Base-by-base conservation (phyloP, 495 filamentous ascomycete genomes). In the Clavariopsis aquatica region DNA sequence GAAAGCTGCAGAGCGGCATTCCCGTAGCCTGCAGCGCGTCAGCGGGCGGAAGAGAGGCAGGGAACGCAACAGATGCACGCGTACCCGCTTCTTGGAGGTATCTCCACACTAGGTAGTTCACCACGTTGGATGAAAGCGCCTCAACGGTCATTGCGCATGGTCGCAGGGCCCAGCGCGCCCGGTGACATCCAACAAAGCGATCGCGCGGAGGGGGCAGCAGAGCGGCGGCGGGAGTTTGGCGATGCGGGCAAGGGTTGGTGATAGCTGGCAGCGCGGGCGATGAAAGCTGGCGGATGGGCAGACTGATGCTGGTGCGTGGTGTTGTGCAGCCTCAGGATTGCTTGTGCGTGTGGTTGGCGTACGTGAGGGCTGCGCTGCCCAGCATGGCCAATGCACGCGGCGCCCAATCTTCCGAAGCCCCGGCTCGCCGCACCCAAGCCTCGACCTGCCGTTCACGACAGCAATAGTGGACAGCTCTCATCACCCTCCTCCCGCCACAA, bases 81-180 rank as follows among this genome's bases (percentile, higher is more conserved):
- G 20, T 46, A 73, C 82, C 80, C 36, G 71, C 61, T 64, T 78
- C 74, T 65, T 79, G 76, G 65, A 76, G 74, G 66, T 77, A 97
- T 91, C 92, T 92, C 90, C 92, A 96, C 81, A 98, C 90, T 79
- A 98, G 82, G 82, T 93, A 98, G 84, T 98, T 98, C 81, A 98
- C 85, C 79, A 93, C 89, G 81, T 97, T 86, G 65, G 92, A 93
- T 77, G 90, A 89, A 72, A 98, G 84, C 70, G 79, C 24, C 41
- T 70, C 62, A 54, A 57, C 62, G 24, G 64, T 59, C 72, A 75
- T 75, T 38, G 62, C 64, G 71, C 69, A 73, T 71, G 31, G 67
- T 51, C 49, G 62, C 52, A 41, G 67, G 41, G n/a, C 15, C 34
- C 13, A 22, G 28, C 54, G 59, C 28, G 59, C 59, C 27, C 49